phyloP scores from a whole-genome alignment of 2,329 filamentous ascomycete genomes.

The Penicillium sp. region DNA sequence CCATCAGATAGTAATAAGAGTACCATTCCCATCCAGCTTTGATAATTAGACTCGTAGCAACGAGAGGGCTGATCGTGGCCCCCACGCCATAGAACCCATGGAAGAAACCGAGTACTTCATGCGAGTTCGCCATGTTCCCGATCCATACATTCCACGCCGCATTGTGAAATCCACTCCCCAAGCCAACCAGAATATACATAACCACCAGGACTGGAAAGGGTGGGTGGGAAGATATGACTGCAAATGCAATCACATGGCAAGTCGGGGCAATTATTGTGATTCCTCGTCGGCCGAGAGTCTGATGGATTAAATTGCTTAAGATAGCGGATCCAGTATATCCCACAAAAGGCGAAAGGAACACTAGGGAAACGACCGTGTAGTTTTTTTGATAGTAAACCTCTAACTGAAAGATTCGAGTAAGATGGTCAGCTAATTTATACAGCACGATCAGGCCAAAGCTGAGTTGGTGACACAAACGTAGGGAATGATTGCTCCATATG shows the following conservation, averaged over 20 bases:
- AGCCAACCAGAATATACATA: conserved; percentile 36
- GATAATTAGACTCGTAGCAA: conserved; percentile 70
- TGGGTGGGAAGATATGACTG: conserved; percentile 31
- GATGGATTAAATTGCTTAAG: conserved; percentile 46
- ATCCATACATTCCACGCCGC: conserved; percentile 60
- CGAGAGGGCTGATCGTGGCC: conserved; percentile 46
- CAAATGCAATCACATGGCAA: conserved; percentile 32
- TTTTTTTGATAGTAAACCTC: conserved; percentile 46
- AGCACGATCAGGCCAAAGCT: neutral
- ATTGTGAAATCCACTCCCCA: conserved; percentile 43
- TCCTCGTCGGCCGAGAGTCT: conserved; percentile 62
- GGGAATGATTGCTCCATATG: conserved; percentile 22
- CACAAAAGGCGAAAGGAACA: conserved; percentile 50
- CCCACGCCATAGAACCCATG: conserved; percentile 72
- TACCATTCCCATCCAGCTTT: conserved; percentile 41
- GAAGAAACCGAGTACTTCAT: conserved; percentile 69
- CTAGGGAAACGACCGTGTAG: conserved; percentile 45
- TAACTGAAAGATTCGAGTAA: conserved; percentile 29
- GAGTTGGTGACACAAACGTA: conserved; percentile 13
- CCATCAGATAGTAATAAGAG: conserved; percentile 18
- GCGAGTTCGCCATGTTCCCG: conserved; percentile 70
- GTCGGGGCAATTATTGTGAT: conserved; percentile 60
- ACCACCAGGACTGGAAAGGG: conserved; percentile 38
- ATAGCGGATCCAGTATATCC: conserved; percentile 50
- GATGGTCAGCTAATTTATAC: neutral